Evolutionary conservation across 2,329 filamentous ascomycete genomes (phyloP), one percentile per base, ranked within the genome.

Genomic region (Curvularia sp.): DNA sequence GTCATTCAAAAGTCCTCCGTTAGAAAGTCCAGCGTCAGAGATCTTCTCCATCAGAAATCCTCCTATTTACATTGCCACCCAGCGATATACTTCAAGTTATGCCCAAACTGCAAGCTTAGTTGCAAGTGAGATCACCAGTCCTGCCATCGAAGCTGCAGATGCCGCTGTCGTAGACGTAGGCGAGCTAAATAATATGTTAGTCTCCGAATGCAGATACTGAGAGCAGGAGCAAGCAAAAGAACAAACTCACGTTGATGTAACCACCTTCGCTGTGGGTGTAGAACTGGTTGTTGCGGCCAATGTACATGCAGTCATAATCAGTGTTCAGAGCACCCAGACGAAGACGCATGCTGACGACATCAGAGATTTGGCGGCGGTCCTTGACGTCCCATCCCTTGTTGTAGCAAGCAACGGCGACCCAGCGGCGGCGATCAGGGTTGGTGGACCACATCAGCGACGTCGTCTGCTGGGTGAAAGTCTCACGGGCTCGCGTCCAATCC

Each of bases 301-400:
- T 42, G 12, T 49, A 55, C 53, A 55, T 49, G 35, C 53, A 55
- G 26, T 55, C 53, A 9, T 55, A 55, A 18, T 49, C 13, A 18
- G 44, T 49, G 26, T 55, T 35, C 1, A 55, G 28, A n/a, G 28
- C 22, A n/a, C 52, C 52, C n/a, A 49, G 12, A 7, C 15, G 30
- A 13, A 55, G 46, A 35, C 18, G 26, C 44, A 49, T 30, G 33
- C 44, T 49, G 26, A 55, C 44, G n/a, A 49, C 44, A 18, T 49
- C 53, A 10, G 35, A 41, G 24, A 55, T 48, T n/a, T 18, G 28
- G 13, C 33, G 6, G 8, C 20, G 20, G 35, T 55, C 22, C 44
- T 49, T 55, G 35, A 43, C 30, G 18, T 6, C 7, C 24, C 30
- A 55, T 18, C 26, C 26, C 53, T 55, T 49, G 35, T 55, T 55